Evolutionary conservation across 2,329 filamentous ascomycete species (phyloP).

Genomic region (Lithohypha guttulata): DNA sequence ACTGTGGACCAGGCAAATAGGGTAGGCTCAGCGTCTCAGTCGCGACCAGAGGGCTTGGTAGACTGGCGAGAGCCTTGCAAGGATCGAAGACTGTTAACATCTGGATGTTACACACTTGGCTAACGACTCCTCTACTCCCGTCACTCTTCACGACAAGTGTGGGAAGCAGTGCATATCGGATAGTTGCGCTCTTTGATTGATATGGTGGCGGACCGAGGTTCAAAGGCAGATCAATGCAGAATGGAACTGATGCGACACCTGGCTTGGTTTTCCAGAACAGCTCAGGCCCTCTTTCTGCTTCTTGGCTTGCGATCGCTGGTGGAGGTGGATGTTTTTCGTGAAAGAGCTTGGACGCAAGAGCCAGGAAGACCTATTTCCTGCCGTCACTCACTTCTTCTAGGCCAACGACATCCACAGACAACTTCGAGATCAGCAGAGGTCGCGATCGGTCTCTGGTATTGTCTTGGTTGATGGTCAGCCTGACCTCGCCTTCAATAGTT

Average conservation of each 20-base stretch:
- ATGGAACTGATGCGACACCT: conserved; percentile 38
- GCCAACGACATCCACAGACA: conserved; percentile 43
- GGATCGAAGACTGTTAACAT: conserved; percentile 47
- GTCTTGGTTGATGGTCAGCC: conserved; percentile 36
- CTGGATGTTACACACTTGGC: conserved; percentile 39
- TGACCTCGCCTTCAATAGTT: conserved; percentile 42
- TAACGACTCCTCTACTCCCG: conserved; percentile 39
- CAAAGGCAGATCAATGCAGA: conserved; percentile 43
- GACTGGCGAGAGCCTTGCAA: conserved; percentile 44
- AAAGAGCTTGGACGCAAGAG: conserved; percentile 42
- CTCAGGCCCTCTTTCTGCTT: conserved; percentile 22
- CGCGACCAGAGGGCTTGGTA: conserved; percentile 29
- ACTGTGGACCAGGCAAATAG: conserved; percentile 32
- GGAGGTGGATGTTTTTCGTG: conserved; percentile 42
- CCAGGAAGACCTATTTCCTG: conserved; percentile 40
- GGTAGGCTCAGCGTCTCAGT: conserved; percentile 36
- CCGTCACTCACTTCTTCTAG: conserved; percentile 40
- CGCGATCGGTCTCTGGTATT: conserved; percentile 27
- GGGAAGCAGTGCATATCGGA: conserved; percentile 40
- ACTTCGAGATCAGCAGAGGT: conserved; percentile 36
- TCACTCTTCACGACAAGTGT: conserved; percentile 39
- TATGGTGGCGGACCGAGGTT: conserved; percentile 46
- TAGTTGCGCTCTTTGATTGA: conserved; percentile 40
- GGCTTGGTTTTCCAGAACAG: conserved; percentile 40
- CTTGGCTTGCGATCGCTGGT: conserved; percentile 37